A percentile compares a stretch with the other conserved stretches of the same genome.
These are phyloP conservation scores for Geotrichum klebahnii DNA, from an alignment of 1,139 yeast genomes.

Conservation along the genomic window DNA sequence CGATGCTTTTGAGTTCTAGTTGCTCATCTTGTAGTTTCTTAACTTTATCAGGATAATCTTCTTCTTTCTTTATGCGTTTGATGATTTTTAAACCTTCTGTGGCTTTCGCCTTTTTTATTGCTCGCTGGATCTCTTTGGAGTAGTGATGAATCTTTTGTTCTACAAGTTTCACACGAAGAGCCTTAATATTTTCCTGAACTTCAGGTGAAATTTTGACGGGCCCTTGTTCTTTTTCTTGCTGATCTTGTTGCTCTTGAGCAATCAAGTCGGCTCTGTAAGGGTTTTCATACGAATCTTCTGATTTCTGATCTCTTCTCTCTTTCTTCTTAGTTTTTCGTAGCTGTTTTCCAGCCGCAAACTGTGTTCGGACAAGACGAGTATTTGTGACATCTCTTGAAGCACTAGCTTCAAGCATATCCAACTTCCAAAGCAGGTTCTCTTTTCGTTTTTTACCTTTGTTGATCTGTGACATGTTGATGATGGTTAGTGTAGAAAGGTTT, in stretches of 20 bases:
- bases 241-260: conserved; percentile 21
- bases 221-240: conserved; percentile 16
- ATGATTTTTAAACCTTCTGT: conserved; percentile 37
- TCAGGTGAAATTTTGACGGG: conserved; percentile 15
- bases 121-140: conserved; percentile 31
- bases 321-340: conserved; percentile 18
- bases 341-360: conserved; percentile 30
- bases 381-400: conserved; percentile 28
- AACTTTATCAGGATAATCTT: conserved; percentile 23
- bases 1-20: conserved; percentile 29
- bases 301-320: conserved; percentile 21
- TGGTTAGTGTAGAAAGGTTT: neutral
- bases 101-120: conserved; percentile 35
- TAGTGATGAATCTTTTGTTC: conserved; percentile 38
- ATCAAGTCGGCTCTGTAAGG: conserved; percentile 20
- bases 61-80: conserved; percentile 32
- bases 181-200: conserved; percentile 26
- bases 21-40: conserved; percentile 31
- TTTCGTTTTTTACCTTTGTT: conserved; percentile 22
- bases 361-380: conserved; percentile 34
- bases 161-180: conserved; percentile 33
- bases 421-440: conserved; percentile 39
- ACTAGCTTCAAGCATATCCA: conserved; percentile 40
- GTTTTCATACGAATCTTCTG: conserved; percentile 18
- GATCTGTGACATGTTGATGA: neutral